Evolutionary conservation across 1,139 yeast species (phyloP), one percentile per base, ranked within the genome.

Genomic region (Candida gigantensis): DNA sequence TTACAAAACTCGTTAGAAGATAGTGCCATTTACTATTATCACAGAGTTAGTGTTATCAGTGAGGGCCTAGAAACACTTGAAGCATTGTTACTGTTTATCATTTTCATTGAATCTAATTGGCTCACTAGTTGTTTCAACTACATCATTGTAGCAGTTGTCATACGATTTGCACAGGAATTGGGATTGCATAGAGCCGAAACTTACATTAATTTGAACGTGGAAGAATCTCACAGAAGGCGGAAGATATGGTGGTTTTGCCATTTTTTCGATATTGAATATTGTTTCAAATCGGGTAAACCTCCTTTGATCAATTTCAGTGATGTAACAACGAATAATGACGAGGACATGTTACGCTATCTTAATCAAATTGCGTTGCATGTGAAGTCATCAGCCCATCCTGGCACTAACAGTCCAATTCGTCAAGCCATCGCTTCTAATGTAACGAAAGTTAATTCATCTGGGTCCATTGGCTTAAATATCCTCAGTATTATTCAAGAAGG

Each of bases 161-260:
- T 78, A 2, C 62, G 87, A 38, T 72, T 68, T 45, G 85, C 87
- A 0, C 80, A 74, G 45, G 83, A 78, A 34, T 57, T 82, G 39
- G 94, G 94, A 0, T 59, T 85, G 16, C 85, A 84, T 50, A 59
- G 87, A 23, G 60, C 58, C 11, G 87, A 82, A 44, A 57, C 74
- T 2, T 69, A 70, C 35, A 47, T 50, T 6, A 66, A 69, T 0
- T 47, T 77, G 16, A 39, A 68, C 0, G 45, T 47, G 0, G 60
- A 53, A 3, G 82, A 77, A 30, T 63, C 62, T 5, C 46, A 52
- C 4, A 54, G 58, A 8, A 59, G 79, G 20, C 57, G 75, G 26
- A 54, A 57, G 8, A 40, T 80, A 2, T 84, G 84, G 80, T 77
- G 83, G 78, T 43, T 61, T 24, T 72, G 83, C 40, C 79, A 76